Base-by-base conservation (phyloP, 345 rosid species). In the Trapa incisa region DNA sequence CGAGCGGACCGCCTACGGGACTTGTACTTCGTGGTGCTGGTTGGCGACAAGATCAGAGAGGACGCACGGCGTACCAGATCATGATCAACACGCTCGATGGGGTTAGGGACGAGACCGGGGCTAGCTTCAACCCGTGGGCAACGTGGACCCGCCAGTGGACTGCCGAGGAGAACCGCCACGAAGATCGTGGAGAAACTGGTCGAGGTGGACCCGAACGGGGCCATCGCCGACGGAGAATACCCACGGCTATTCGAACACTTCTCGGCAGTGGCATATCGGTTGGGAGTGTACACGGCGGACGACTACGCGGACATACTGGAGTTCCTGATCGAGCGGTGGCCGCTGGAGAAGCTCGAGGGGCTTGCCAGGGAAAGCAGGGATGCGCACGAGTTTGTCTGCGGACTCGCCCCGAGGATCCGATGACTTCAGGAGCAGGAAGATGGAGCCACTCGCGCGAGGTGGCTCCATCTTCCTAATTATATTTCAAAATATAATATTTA, bases 21-120 rank as follows among this genome's bases (percentile, higher is more conserved):
- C 47, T 92, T 87, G 38, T 89, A 82, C 67, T 85, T 87, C 8
- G 86, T 89, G 42, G 96, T 89, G 65, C 70, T 89, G 73, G 87
- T 84, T 12, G 96, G 96, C 9, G 96, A 89, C 73, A 89, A 87
- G 93, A 80, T 89, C 63, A 89, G 92, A 2, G 96, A 89, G 77
- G 92, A 87, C 14, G 96, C 96, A 0, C 65, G 83, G 69, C 89
- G 29, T 89, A 89, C 62, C 87, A 84, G 74, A 83, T 87, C 9
- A 81, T 87, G 80, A 68, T 87, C 71, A 89, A 89, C 73, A 87
- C 93, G 1, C 81, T 89, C 0, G 96, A 89, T 14, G 96, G 86
- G 1, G 91, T 85, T 12, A 78, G 70, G 47, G 96, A 89, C 54
- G 91, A 89, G 81, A 89, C 91, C 0, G 93, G 96, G 17, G 85